These are phyloP conservation scores for Nicotiana sylvestris DNA, from an alignment of 257 asterid genomes.

Conservation along the genomic window DNA sequence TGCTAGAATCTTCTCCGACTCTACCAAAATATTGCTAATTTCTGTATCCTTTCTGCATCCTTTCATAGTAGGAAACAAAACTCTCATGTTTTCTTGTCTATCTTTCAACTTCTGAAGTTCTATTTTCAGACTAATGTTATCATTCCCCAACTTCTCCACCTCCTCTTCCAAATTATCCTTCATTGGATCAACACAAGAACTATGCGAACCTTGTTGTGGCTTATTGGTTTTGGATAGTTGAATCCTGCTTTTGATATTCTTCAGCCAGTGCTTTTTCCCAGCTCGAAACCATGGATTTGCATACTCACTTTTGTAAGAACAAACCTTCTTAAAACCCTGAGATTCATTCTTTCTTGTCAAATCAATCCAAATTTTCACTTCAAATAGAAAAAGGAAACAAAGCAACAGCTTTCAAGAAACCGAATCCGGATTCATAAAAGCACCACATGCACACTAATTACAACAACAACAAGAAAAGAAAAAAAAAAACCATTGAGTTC, in stretches of 20 bases:
- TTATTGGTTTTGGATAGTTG: neutral
- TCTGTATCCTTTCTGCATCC: slow-evolving; percentile 4
- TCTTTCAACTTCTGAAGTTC: slow-evolving; percentile 28
- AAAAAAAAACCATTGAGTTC: too few species aligned
- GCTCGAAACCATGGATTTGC: slow-evolving; percentile 42
- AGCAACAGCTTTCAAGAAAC: neutral
- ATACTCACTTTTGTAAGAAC: slow-evolving; percentile 33
- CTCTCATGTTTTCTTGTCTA: slow-evolving; percentile 16
- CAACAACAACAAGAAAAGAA: too few species aligned
- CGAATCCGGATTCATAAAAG: neutral
- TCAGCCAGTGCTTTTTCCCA: slow-evolving; percentile 36
- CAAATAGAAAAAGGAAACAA: neutral
- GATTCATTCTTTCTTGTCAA: neutral
- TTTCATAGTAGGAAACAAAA: slow-evolving; percentile 17
- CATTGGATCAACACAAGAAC: slow-evolving; percentile 1
- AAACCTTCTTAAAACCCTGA: slow-evolving; percentile 41
- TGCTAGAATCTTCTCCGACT: slow-evolving; percentile 9
- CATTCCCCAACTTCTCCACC: slow-evolving; percentile 24
- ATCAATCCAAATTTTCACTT: neutral
- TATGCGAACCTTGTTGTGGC: neutral
- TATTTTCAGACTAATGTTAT: slow-evolving; percentile 27
- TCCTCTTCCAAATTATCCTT: slow-evolving; percentile 14
- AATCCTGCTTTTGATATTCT: slow-evolving; percentile 33
- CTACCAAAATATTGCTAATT: slow-evolving; percentile 11
- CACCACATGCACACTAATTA: neutral